phyloP scores from a whole-genome alignment of 2,329 filamentous ascomycete species.

The Ustilaginoidea virens region DNA sequence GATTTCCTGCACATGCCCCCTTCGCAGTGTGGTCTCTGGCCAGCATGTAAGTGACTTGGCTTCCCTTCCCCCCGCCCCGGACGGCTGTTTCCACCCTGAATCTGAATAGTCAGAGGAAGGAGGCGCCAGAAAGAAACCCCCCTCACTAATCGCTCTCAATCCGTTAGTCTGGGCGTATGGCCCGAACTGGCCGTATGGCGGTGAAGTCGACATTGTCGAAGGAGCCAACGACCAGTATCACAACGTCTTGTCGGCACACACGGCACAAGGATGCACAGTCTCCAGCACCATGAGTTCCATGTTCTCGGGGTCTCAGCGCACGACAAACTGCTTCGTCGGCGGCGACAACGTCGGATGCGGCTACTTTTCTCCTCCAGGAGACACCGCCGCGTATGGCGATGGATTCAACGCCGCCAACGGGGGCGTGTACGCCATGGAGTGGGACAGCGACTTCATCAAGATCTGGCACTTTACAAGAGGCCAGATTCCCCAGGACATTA shows the following conservation, averaged over 20 bases:
- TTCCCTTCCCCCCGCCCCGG: not conserved
- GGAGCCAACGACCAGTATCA: constrained; percentile 45
- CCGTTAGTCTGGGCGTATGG: constrained; percentile 36
- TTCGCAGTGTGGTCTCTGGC: constrained; percentile 57
- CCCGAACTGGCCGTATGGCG: constrained; percentile 42
- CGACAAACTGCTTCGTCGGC: constrained; percentile 22
- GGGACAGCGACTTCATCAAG: constrained; percentile 51
- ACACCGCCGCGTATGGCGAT: constrained; percentile 39
- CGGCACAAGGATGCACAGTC: constrained; percentile 20
- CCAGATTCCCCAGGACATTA: constrained; percentile 50
- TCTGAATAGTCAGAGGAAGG: too few species aligned
- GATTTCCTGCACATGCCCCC: constrained; percentile 62
- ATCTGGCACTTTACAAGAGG: constrained; percentile 65
- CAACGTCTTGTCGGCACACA: constrained; percentile 50
- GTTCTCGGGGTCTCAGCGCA: constrained; percentile 13
- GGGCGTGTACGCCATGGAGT: constrained; percentile 57
- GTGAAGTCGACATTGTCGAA: constrained; percentile 58
- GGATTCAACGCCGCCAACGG: constrained; percentile 51
- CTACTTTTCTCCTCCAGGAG: constrained; percentile 21
- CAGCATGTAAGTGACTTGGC: constrained; percentile 43
- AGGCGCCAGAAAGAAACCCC: too few species aligned
- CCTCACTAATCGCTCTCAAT: not conserved
- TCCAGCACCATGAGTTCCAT: constrained; percentile 8
- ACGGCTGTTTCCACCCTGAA: not conserved
- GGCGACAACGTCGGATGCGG: constrained; percentile 28